These are phyloP conservation scores for Artomyces pyxidatus DNA, from an alignment of 768 basidiomycete species.

Conservation along the genomic window DNA sequence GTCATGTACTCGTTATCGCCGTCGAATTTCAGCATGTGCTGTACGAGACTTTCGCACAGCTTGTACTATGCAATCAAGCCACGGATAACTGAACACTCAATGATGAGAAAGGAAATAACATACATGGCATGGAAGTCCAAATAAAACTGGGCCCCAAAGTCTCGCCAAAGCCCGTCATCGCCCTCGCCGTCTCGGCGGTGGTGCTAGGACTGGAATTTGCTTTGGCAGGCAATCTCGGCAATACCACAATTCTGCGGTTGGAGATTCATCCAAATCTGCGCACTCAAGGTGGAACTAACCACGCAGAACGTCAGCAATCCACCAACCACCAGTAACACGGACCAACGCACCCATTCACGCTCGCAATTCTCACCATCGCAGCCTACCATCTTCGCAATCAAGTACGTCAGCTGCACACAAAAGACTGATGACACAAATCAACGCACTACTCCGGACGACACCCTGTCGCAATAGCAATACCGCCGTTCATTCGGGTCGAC, in stretches of 20 bases:
- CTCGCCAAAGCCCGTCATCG: no score
- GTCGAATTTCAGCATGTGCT: no score
- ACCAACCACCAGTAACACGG: neutral
- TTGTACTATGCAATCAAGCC: no score
- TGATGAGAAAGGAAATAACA: no score
- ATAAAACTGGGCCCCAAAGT: no score
- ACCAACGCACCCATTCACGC: constrained; percentile 70
- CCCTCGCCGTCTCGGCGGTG: no score
- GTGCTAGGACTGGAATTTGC: no score
- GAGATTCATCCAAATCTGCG: constrained; percentile 49
- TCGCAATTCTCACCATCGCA: constrained; percentile 70
- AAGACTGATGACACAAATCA: neutral
- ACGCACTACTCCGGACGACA: constrained; percentile 72
- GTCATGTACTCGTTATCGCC: no score
- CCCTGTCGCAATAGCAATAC: constrained; percentile 79
- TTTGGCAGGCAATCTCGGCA: constrained; percentile 67
- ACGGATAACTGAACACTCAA: no score
- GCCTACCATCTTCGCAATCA: constrained; percentile 63
- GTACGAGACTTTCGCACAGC: no score
- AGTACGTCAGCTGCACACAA: neutral
- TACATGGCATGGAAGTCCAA: no score
- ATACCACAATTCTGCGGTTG: constrained; percentile 55
- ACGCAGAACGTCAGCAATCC: neutral
- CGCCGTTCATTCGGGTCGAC: constrained; percentile 35
- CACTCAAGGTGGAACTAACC: constrained; percentile 70